Percentiles rank a stretch among this genome's conserved stretches.
phyloP scores from a whole-genome alignment of 2,329 filamentous ascomycete genomes.

The Aspergillus sp. region DNA sequence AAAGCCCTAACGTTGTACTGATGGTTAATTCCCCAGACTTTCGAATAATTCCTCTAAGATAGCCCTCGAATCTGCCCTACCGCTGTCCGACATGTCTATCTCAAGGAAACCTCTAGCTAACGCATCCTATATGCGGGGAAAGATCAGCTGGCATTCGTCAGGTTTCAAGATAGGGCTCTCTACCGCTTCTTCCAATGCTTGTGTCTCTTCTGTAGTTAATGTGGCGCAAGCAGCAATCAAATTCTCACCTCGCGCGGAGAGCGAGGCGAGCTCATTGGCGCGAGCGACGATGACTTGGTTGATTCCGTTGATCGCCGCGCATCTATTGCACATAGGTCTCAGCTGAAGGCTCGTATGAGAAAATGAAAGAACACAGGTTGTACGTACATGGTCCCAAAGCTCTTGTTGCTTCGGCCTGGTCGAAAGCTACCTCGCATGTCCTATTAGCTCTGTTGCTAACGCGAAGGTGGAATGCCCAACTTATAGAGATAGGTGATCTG shows the following conservation, averaged over 20 bases:
- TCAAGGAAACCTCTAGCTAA: slow-evolving; percentile 14
- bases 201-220: slow-evolving; percentile 57
- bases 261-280: slow-evolving; percentile 64
- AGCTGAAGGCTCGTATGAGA: neutral
- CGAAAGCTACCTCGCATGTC: slow-evolving; percentile 36
- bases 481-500: slow-evolving; percentile 65
- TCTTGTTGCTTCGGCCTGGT: slow-evolving; percentile 64
- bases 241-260: slow-evolving; percentile 68
- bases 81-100: neutral
- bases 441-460: slow-evolving; percentile 4
- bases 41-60: neutral
- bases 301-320: slow-evolving; percentile 81
- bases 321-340: slow-evolving; percentile 38
- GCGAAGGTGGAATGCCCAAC: slow-evolving; percentile 17
- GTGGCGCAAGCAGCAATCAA: slow-evolving; percentile 64
- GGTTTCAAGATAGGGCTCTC: slow-evolving; percentile 9
- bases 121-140: slow-evolving; percentile 4
- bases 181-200: slow-evolving; percentile 62
- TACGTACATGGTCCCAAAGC: slow-evolving; percentile 65
- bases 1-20: too few species aligned
- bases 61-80: neutral
- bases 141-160: slow-evolving; percentile 3
- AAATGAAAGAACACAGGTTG: neutral
- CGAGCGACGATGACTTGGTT: slow-evolving; percentile 63
- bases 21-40: neutral